Percentiles rank a stretch among this genome's conserved stretches.
Evolutionary conservation across 495 filamentous ascomycete species (phyloP).

Genomic region (Podospora appendiculata): DNA sequence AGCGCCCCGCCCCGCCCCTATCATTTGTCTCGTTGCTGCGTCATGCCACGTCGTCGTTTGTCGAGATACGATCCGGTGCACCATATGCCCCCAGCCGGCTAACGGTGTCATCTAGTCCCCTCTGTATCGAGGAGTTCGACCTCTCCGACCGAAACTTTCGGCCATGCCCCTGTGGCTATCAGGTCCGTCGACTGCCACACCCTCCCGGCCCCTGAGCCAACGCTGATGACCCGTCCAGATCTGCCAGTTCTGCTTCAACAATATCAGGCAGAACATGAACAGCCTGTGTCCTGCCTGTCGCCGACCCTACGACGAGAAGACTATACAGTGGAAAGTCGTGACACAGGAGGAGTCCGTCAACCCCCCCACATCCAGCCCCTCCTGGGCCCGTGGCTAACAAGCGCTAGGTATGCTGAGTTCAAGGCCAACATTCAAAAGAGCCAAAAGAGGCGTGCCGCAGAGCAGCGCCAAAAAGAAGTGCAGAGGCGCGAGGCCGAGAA

Average conservation of each 20-base stretch:
- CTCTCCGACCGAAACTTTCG: constrained; percentile 94
- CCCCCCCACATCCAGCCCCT: not conserved
- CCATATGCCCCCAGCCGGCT: not conserved
- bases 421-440: constrained; percentile 84
- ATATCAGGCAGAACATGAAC: constrained; percentile 93
- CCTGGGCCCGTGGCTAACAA: constrained; percentile 16
- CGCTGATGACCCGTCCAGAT: constrained; percentile 48
- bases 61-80: no score
- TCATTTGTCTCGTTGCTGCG: not conserved
- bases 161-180: constrained; percentile 96
- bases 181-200: constrained; percentile 49
- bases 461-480: constrained; percentile 85
- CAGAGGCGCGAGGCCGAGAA: constrained; percentile 95
- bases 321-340: constrained; percentile 90
- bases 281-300: constrained; percentile 94
- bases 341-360: constrained; percentile 76
- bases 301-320: constrained; percentile 89
- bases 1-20: constrained; percentile 1
- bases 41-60: constrained; percentile 5
- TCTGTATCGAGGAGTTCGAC: constrained; percentile 99
- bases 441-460: constrained; percentile 75
- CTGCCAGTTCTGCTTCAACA: constrained; percentile 99
- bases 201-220: not conserved
- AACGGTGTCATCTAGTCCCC: constrained; percentile 51
- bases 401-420: constrained; percentile 48